phyloP scores from a whole-genome alignment of 1,284 basidiomycete species.

The Cerioporus squamosus region DNA sequence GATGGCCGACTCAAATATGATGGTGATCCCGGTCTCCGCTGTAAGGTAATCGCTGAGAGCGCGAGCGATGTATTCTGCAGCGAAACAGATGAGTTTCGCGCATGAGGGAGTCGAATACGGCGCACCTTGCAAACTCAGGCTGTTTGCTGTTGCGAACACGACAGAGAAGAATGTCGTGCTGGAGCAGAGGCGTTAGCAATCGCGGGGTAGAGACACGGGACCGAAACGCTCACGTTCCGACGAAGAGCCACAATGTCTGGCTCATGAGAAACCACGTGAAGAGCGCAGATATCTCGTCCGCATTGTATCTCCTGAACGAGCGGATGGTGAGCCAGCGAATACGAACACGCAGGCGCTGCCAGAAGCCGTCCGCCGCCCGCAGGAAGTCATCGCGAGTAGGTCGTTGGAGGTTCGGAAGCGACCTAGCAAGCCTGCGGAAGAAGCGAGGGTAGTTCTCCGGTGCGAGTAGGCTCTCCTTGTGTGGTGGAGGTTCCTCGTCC shows the following conservation, averaged over 20 bases:
- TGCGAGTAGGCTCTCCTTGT: slow-evolving; percentile 37
- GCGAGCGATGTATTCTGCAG: slow-evolving; percentile 82
- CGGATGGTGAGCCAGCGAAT: slow-evolving; percentile 98
- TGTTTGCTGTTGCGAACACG: slow-evolving; percentile 89
- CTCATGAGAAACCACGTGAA: slow-evolving; percentile 94
- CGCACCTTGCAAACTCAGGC: slow-evolving; percentile 85
- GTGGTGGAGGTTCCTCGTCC: slow-evolving; percentile 1
- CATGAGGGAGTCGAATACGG: too few species aligned
- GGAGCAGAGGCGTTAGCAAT: neutral
- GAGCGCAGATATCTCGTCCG: slow-evolving; percentile 97
- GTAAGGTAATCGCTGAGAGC: slow-evolving; percentile 95
- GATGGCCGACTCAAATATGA: slow-evolving; percentile 97
- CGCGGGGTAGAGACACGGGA: too few species aligned
- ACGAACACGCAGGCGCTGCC: slow-evolving; percentile 89
- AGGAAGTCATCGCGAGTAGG: slow-evolving; percentile 91
- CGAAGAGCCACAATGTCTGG: slow-evolving; percentile 90
- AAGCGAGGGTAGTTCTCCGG: slow-evolving; percentile 80
- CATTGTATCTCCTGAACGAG: slow-evolving; percentile 94
- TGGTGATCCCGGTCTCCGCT: slow-evolving; percentile 89
- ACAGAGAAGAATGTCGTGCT: slow-evolving; percentile 95
- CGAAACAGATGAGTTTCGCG: neutral
- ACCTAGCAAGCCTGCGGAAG: slow-evolving; percentile 75
- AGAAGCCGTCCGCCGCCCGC: slow-evolving; percentile 85
- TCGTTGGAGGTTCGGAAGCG: slow-evolving; percentile 78
- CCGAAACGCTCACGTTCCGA: slow-evolving; percentile 85